A percentile compares a stretch with the other conserved stretches of the same genome.
phyloP scores from a whole-genome alignment of 495 filamentous ascomycete species.

The Penicillium herquei region DNA sequence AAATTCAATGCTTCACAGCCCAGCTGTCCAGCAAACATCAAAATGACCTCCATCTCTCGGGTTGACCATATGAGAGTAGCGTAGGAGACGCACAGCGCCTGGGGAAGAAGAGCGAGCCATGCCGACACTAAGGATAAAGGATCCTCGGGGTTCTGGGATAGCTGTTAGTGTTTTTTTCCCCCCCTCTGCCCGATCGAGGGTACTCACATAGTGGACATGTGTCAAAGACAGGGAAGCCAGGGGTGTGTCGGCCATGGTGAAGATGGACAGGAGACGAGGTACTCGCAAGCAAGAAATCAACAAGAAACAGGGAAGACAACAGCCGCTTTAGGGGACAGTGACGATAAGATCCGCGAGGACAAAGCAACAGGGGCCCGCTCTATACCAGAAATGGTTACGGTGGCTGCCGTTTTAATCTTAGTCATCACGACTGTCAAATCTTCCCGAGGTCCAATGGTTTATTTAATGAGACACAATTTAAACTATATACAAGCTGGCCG shows the following conservation, averaged over 20 bases:
- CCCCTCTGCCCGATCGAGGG: background rate
- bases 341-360: slow-evolving; percentile 13
- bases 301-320: background rate
- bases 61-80: slow-evolving; percentile 84
- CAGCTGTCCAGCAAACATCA: slow-evolving; percentile 92
- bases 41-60: slow-evolving; percentile 82
- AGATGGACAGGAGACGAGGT: background rate
- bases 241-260: slow-evolving; percentile 62
- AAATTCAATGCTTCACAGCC: slow-evolving; percentile 94
- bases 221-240: slow-evolving; percentile 90
- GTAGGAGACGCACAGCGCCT: slow-evolving; percentile 86
- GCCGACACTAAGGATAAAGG: slow-evolving; percentile 81
- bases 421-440: too few relatives aligned
- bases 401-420: background rate
- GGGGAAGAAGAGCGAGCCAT: slow-evolving; percentile 89
- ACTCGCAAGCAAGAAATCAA: background rate
- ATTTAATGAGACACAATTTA: too few relatives aligned
- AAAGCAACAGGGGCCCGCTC: slow-evolving; percentile 14
- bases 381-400: slow-evolving; percentile 20
- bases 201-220: slow-evolving; percentile 88
- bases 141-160: slow-evolving; percentile 78
- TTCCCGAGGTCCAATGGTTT: too few relatives aligned
- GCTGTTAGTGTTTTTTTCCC: slow-evolving; percentile 8
- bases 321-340: slow-evolving; percentile 19
- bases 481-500: too few relatives aligned